Evolutionary conservation across 176 grass and related monocot genomes (phyloP), one percentile per base, ranked within the genome.

Genomic region (Guadua angustifolia): DNA sequence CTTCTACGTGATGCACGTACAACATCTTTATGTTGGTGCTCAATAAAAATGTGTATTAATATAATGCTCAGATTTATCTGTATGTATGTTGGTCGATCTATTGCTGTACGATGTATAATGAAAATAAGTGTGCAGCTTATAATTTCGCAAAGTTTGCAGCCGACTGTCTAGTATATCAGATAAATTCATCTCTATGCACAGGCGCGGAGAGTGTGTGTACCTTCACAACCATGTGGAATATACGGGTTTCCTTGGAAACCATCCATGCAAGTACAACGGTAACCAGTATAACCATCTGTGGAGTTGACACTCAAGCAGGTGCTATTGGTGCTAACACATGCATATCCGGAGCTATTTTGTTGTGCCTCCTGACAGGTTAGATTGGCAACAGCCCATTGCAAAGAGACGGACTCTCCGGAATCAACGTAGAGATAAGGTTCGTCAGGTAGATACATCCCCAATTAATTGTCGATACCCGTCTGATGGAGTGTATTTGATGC

Each of bases 311-410:
- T 4, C 32, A 65, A 5, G n/a, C 81, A 84, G 3, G 0, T 39
- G 61, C 81, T 84, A 7, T 84, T 84, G 53, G 14, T 6, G 8
- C 69, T 84, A 26, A 84, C 51, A 42, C 81, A 84, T 6, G 81
- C 81, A 6, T 75, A 84, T 12, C 47, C 33, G 21, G 69, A 73
- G 0, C 5, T 84, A 3, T 74, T 35, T 1, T 63, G 22, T 4
- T 6, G 13, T 74, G 69, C 69, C 47, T 57, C 81, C 5, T 13
- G 69, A 5, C 81, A 84, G 4, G 81, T 64, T 33, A 74, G 57
- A 73, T 63, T 75, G 16, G 43, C 52, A 22, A 83, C 61, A 9
- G 46, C 81, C 81, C 81, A 83, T 13, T 62, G 43, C 11, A 84
- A 13, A 15, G 70, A 74, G 35, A 5, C 35, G 2, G 35, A 3